phyloP scores from a whole-genome alignment of 2,329 filamentous ascomycete species.

The Rutstroemia sydowiana region DNA sequence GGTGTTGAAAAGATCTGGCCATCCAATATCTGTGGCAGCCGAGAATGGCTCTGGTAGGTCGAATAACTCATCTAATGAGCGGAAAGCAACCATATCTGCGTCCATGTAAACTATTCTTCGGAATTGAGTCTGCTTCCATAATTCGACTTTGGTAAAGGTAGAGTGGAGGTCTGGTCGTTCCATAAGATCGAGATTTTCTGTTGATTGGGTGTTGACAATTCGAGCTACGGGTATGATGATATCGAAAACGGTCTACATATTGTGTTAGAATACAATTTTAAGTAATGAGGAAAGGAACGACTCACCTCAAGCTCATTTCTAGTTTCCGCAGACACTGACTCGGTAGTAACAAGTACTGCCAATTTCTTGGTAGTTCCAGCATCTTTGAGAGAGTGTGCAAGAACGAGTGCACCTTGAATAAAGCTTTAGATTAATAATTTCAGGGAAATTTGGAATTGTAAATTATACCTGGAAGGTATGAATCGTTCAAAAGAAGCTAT shows the following conservation, averaged over 20 bases:
- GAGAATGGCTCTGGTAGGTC: slow-evolving; percentile 52
- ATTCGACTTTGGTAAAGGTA: slow-evolving; percentile 90
- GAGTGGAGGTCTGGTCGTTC: slow-evolving; percentile 82
- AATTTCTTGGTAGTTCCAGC: slow-evolving; percentile 79
- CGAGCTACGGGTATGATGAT: slow-evolving; percentile 78
- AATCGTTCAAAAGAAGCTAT: slow-evolving; percentile 86
- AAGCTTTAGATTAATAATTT: slow-evolving; percentile 19
- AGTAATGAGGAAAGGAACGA: neutral
- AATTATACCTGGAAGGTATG: slow-evolving; percentile 76
- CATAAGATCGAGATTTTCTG: slow-evolving; percentile 86
- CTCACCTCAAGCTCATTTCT: slow-evolving; percentile 71
- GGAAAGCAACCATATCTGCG: slow-evolving; percentile 83
- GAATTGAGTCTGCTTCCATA: slow-evolving; percentile 89
- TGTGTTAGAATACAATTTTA: slow-evolving; percentile 12
- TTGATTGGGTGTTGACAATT: slow-evolving; percentile 67
- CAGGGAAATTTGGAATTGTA: slow-evolving; percentile 8
- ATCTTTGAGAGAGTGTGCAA: slow-evolving; percentile 92
- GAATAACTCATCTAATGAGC: slow-evolving; percentile 91
- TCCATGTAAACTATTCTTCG: slow-evolving; percentile 91
- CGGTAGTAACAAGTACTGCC: slow-evolving; percentile 74
- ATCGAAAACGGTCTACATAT: slow-evolving; percentile 70
- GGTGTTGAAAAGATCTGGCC: slow-evolving; percentile 98
- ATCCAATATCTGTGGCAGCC: slow-evolving; percentile 88
- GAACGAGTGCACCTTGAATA: slow-evolving; percentile 71
- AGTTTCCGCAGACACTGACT: slow-evolving; percentile 67